Conservation (phyloP, 2,329 filamentous ascomycete species). For the Ascochyta pisi region DNA sequence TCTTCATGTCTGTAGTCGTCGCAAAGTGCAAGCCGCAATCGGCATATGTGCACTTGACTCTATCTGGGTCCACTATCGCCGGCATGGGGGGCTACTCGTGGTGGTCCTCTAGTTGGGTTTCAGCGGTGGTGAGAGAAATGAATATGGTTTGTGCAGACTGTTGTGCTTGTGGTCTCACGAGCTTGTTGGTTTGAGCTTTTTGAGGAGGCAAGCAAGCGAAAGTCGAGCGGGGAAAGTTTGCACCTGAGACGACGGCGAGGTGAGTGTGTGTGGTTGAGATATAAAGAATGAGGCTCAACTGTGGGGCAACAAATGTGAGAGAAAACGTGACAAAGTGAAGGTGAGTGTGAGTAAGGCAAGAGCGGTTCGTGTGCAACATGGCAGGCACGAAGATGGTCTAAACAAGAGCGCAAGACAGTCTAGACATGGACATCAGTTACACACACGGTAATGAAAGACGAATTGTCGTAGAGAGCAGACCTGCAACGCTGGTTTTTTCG, state of each 20-base stretch:
- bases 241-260: background rate
- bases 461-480: no score
- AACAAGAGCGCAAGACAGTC: no score
- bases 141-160: no score
- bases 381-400: background rate
- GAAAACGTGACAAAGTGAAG: background rate
- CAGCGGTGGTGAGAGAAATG: background rate
- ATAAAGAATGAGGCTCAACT: background rate
- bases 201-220: background rate
- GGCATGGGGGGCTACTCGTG: slow-evolving; percentile 27
- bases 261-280: no score
- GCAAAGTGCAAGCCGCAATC: slow-evolving; percentile 57
- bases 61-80: slow-evolving; percentile 7
- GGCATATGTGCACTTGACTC: slow-evolving; percentile 53
- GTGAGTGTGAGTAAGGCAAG: background rate
- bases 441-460: no score
- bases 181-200: no score
- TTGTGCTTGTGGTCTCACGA: no score
- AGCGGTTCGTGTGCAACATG: background rate
- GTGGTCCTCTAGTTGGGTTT: background rate
- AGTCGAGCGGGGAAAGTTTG: background rate
- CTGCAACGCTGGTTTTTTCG: no score
- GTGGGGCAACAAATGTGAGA: slow-evolving; percentile 8
- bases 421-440: no score
- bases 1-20: slow-evolving; percentile 54